Conservation (phyloP, 1,139 yeast species). For the Candida tropicalis region DNA sequence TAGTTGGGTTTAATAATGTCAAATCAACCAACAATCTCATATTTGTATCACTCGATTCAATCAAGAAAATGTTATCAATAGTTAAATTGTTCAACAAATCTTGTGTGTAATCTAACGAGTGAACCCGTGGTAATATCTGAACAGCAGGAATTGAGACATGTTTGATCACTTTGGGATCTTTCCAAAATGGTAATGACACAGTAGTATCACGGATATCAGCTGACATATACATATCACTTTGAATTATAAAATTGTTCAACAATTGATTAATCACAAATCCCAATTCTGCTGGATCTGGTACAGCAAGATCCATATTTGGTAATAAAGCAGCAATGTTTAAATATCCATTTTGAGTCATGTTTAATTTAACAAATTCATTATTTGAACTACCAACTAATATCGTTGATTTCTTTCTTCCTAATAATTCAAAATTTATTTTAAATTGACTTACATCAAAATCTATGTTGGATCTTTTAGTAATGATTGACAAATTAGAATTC, state of each 20-base stretch:
- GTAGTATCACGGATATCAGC: constrained; percentile 21
- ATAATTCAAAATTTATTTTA: constrained; percentile 17
- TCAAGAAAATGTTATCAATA: constrained; percentile 25
- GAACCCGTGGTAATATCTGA: constrained; percentile 1
- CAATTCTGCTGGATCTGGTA: background rate
- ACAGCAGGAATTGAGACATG: constrained; percentile 18
- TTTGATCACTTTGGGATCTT: constrained; percentile 19
- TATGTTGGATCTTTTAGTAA: constrained; percentile 15
- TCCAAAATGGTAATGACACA: constrained; percentile 24
- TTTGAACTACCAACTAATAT: constrained; percentile 19
- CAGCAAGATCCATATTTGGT: constrained; percentile 4
- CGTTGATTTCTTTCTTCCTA: constrained; percentile 9
- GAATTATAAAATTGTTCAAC: background rate
- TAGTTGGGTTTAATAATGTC: constrained; percentile 41
- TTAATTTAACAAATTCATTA: constrained; percentile 15
- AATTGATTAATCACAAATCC: constrained; percentile 1
- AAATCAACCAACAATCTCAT: constrained; percentile 31
- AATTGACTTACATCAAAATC: constrained; percentile 21
- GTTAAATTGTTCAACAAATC: constrained; percentile 19
- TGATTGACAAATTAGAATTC: constrained; percentile 6
- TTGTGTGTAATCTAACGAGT: background rate
- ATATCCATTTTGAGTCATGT: constrained; percentile 8
- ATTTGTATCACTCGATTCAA: constrained; percentile 24
- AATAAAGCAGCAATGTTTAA: constrained; percentile 3
- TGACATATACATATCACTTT: constrained; percentile 2